Evolutionary conservation across 2,329 filamentous ascomycete species (phyloP).

Genomic region (Arthrocladium fulminans): DNA sequence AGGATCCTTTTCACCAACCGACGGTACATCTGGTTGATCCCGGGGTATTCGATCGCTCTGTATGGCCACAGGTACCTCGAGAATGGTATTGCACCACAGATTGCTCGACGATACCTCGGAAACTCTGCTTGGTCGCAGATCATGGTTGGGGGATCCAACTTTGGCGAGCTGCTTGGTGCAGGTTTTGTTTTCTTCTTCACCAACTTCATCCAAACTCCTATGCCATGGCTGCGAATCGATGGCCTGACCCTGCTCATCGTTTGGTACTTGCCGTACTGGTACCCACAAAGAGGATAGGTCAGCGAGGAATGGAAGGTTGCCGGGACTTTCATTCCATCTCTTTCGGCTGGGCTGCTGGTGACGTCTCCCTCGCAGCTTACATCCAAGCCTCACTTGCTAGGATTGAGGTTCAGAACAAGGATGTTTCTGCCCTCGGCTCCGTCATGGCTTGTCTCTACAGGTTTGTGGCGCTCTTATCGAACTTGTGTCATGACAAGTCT

Average conservation of each 20-base stretch:
- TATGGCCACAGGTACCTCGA: conserved; percentile 46
- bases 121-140: conserved; percentile 44
- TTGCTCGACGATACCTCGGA: conserved; percentile 41
- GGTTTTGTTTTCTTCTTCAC: conserved; percentile 43
- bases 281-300: conserved; percentile 33
- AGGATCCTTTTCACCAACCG: conserved; percentile 40
- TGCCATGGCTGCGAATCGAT: conserved; percentile 44
- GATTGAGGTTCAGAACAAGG: conserved; percentile 36
- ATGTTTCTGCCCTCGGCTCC: conserved; percentile 42
- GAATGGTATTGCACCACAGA: conserved; percentile 39
- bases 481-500: not conserved
- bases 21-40: conserved; percentile 43
- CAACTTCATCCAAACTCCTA: conserved; percentile 41
- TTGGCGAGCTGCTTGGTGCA: conserved; percentile 43
- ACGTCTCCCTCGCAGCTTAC: conserved; percentile 44
- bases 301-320: conserved; percentile 40
- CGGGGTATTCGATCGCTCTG: conserved; percentile 42
- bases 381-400: conserved; percentile 43
- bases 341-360: conserved; percentile 45
- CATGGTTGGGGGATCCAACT: conserved; percentile 44
- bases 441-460: conserved; percentile 45
- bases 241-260: conserved; percentile 39
- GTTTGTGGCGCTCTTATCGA: not conserved
- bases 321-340: conserved; percentile 40
- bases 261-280: conserved; percentile 43